Conservation (phyloP, 108 stramenopile species). For the Pseudonitzschia delicatissima region DNA sequence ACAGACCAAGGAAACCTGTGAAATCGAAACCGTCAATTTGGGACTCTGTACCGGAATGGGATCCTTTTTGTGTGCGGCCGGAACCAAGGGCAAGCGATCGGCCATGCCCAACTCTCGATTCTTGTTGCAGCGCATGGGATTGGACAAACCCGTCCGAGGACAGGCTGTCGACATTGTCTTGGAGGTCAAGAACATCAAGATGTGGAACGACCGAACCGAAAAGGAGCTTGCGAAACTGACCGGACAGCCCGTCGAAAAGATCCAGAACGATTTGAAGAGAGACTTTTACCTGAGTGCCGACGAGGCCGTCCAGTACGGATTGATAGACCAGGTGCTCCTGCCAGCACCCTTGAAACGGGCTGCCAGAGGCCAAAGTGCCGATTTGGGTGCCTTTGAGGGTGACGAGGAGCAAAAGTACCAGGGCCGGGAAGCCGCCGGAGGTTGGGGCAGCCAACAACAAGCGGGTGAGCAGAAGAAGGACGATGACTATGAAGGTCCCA, state of each 20-base stretch:
- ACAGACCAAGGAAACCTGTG: conserved; percentile 56
- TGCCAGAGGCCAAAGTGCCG: conserved; percentile 50
- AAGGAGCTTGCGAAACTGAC: conserved; percentile 72
- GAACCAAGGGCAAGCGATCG: conserved; percentile 75
- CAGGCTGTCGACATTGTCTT: conserved; percentile 88
- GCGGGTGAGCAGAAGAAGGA: conserved; percentile 21
- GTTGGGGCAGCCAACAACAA: conserved; percentile 44
- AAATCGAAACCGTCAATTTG: conserved; percentile 83
- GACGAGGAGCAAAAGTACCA: conserved; percentile 78
- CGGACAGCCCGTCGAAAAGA: conserved; percentile 69
- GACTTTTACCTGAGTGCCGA: conserved; percentile 93
- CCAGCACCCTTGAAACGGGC: conserved; percentile 59
- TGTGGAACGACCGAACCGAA: conserved; percentile 75
- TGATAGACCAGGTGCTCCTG: conserved; percentile 81
- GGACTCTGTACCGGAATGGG: conserved; percentile 93
- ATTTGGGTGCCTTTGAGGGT: conserved; percentile 77
- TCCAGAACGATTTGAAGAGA: conserved; percentile 80
- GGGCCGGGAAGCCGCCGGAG: conserved; percentile 31
- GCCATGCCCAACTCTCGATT: conserved; percentile 92
- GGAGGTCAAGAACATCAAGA: conserved; percentile 73
- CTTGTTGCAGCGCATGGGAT: conserved; percentile 87
- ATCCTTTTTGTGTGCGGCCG: conserved; percentile 82
- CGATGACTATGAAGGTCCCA: conserved; percentile 56
- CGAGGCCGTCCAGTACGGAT: conserved; percentile 87
- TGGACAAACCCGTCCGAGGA: conserved; percentile 82